Evolutionary conservation across 306 rosid species (phyloP), one percentile per base, ranked within the genome.

Genomic region (Lagenaria siceraria): DNA sequence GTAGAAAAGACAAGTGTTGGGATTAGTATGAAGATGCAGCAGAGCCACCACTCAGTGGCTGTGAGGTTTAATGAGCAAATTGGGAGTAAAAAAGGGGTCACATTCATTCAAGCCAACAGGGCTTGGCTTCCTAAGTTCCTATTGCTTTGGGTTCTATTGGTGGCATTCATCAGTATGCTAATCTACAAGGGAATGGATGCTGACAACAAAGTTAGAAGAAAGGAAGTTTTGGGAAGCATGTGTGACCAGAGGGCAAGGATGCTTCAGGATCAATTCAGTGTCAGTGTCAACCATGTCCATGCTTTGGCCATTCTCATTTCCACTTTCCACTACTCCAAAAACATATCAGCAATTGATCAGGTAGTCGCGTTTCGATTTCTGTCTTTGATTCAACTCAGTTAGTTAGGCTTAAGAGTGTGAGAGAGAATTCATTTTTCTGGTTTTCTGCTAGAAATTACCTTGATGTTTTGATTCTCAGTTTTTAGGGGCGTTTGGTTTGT

Each of bases 241-340:
- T 96, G 99, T 86, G 99, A 96, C 76, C 91, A 92, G 86, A 89
- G 99, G 58, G 98, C 99, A 25, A 89, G 97, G 83, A 96, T 96
- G 99, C 78, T 96, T 81, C 99, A 96, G 82, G 99, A 96, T 86
- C 99, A 92, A 79, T 96, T 96, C 80, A 89, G 81, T 85, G 99
- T 96, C 46, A 96, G 99, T 65, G 97, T 96, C 66, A 96, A 96
- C 78, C 99, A 96, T 83, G 98, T 96, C 21, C 97, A 96, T 81
- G 99, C 99, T 73, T 87, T 96, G 38, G 98, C 99, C 38, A 89
- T 96, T 81, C 96, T 96, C 43, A 97, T 96, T 77, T 96, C 99
- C 38, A 96, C 98, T 78, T 96, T 90, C 84, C 96, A 92, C 79
- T 96, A 92, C 78, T 93, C 83, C 87, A 88, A 84, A 87, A 81